These are phyloP conservation scores for Fomitopsis pinicola DNA, from an alignment of 1,284 basidiomycete species.

Conservation along the genomic window DNA sequence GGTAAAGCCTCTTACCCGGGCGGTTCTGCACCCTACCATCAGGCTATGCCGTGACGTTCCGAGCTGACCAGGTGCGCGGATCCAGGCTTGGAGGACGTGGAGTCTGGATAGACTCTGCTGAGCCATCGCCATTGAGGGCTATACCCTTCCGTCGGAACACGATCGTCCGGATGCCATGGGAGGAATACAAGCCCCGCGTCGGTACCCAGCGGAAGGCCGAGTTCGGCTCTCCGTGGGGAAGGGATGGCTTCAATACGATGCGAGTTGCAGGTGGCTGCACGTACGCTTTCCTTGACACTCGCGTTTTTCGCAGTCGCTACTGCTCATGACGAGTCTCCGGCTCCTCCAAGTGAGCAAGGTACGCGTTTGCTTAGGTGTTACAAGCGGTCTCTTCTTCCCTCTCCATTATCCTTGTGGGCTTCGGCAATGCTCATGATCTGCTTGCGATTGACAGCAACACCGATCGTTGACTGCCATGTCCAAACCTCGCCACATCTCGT, in stretches of 20 bases:
- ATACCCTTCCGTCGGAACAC: neutral
- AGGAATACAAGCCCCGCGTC: neutral
- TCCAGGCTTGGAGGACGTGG: neutral
- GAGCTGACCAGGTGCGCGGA: neutral
- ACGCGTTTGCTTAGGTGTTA: neutral
- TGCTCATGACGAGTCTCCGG: constrained; percentile 3
- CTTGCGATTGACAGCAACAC: constrained; percentile 10
- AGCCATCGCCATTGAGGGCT: neutral
- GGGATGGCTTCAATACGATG: neutral
- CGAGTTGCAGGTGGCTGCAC: neutral
- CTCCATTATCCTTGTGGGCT: neutral
- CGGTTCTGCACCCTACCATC: neutral
- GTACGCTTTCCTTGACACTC: neutral
- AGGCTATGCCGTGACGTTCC: neutral
- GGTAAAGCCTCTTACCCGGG: neutral
- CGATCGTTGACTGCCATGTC: constrained; percentile 24
- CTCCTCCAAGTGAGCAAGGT: constrained; percentile 6
- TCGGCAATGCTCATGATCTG: neutral
- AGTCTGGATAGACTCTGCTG: neutral
- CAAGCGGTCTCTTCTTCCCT: neutral
- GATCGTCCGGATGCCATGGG: constrained; percentile 7
- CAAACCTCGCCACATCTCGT: constrained; percentile 29
- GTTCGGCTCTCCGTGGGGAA: constrained; percentile 6
- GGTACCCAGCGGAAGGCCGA: constrained; percentile 8
- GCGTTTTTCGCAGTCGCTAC: too few species aligned